Evolutionary conservation across 2,329 filamentous ascomycete genomes (phyloP).

Genomic region (Trichoderma semiorbis): DNA sequence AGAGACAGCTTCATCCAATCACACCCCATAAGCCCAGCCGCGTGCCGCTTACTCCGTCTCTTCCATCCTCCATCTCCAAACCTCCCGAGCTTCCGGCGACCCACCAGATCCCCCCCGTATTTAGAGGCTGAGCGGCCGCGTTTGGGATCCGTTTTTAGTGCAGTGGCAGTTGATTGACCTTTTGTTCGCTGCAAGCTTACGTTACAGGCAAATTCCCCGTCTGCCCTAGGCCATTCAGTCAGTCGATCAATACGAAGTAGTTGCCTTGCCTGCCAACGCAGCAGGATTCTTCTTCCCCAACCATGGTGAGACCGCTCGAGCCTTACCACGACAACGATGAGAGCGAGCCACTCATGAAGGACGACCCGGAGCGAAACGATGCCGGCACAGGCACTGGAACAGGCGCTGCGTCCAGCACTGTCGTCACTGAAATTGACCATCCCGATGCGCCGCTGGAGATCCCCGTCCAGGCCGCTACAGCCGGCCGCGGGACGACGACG

Average conservation of each 20-base stretch:
- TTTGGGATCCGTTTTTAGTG: background rate
- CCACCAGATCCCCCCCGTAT: slow-evolving; percentile 11
- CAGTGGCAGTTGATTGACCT: background rate
- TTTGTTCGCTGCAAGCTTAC: slow-evolving; percentile 2
- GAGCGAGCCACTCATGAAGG: slow-evolving; percentile 39
- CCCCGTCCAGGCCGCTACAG: slow-evolving; percentile 20
- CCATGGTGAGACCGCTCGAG: slow-evolving; percentile 32
- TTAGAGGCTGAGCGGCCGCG: slow-evolving; percentile 13
- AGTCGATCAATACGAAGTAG: background rate
- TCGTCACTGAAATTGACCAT: slow-evolving; percentile 28
- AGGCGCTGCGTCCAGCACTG: slow-evolving; percentile 20
- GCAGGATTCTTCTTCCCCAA: background rate
- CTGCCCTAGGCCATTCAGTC: background rate
- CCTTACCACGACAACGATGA: slow-evolving; percentile 35
- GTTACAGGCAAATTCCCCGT: background rate
- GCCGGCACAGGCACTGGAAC: slow-evolving; percentile 19
- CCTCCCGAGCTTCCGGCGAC: slow-evolving; percentile 16
- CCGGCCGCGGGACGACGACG: slow-evolving; percentile 18
- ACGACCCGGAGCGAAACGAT: slow-evolving; percentile 33
- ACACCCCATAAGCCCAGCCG: slow-evolving; percentile 1
- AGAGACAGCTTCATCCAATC: background rate
- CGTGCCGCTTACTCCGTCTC: slow-evolving; percentile 3
- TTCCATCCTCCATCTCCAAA: background rate
- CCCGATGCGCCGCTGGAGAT: slow-evolving; percentile 43
- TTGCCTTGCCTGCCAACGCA: background rate